Percentiles rank a stretch among this genome's conserved stretches.
Evolutionary conservation across 495 filamentous ascomycete genomes (phyloP).

Genomic region (Aspergillus carlsbadensis): DNA sequence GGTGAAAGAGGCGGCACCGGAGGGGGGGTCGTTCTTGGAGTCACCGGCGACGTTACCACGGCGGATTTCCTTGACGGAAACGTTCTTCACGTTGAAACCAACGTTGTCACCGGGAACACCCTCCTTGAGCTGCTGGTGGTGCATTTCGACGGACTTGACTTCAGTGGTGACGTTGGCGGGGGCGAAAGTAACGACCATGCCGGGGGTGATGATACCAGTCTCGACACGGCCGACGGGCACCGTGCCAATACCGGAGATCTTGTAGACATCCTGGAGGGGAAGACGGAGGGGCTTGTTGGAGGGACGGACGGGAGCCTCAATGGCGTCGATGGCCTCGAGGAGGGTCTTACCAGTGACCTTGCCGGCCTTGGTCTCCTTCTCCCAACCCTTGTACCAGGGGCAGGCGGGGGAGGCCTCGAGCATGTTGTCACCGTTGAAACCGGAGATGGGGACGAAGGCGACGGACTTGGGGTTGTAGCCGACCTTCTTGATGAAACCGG

Average conservation of each 20-base stretch:
- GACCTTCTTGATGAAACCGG: constrained; percentile 99
- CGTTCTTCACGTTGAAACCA: constrained; percentile 99
- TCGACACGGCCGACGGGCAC: constrained; percentile 99
- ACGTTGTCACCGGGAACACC: constrained; percentile 99
- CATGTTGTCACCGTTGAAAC: constrained; percentile 99
- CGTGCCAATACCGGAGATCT: constrained; percentile 99
- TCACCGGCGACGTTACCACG: constrained; percentile 99
- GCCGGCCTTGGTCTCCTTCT: constrained; percentile 96
- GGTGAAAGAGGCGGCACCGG: constrained; percentile 88
- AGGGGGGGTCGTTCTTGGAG: constrained; percentile 98
- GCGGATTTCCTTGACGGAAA: constrained; percentile 99
- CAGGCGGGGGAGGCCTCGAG: constrained; percentile 87
- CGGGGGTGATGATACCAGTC: constrained; percentile 96
- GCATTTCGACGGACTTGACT: constrained; percentile 99
- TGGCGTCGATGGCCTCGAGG: constrained; percentile 96
- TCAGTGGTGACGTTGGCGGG: constrained; percentile 99
- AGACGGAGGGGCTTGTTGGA: constrained; percentile 95
- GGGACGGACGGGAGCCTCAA: constrained; percentile 84
- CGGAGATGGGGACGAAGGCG: constrained; percentile 99
- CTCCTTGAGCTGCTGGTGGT: constrained; percentile 98
- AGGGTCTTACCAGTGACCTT: constrained; percentile 95
- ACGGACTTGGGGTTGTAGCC: constrained; percentile 99
- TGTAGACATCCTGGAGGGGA: constrained; percentile 99
- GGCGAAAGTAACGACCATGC: constrained; percentile 88
- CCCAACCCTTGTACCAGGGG: constrained; percentile 99